Evolutionary conservation across 176 grass and related monocot genomes (phyloP).

Genomic region (Carex kokanica): DNA sequence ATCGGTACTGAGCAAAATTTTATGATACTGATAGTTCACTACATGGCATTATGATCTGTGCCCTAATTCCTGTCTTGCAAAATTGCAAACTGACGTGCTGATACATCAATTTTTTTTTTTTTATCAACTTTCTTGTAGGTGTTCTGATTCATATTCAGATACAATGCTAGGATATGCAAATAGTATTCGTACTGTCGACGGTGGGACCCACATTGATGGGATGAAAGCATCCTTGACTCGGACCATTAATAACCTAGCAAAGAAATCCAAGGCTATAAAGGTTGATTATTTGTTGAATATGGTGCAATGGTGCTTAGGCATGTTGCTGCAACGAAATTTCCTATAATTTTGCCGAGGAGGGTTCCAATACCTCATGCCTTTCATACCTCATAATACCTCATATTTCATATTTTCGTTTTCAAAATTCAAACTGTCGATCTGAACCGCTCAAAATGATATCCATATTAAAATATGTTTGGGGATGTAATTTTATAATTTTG

Average conservation of each 20-base stretch:
- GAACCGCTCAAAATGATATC: too few species aligned
- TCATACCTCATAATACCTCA: too few species aligned
- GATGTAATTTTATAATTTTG: too few species aligned
- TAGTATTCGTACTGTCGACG: slow-evolving; percentile 96
- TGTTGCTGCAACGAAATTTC: not conserved
- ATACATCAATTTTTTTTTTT: not conserved
- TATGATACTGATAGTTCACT: slow-evolving; percentile 3
- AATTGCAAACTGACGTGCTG: slow-evolving; percentile 25
- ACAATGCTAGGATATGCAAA: slow-evolving; percentile 94
- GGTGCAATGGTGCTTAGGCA: not conserved
- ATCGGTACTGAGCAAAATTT: not conserved
- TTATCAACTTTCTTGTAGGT: slow-evolving; percentile 55
- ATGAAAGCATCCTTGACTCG: slow-evolving; percentile 83
- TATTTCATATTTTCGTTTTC: too few species aligned
- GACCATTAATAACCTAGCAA: slow-evolving; percentile 82
- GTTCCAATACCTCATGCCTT: too few species aligned
- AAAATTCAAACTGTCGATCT: too few species aligned
- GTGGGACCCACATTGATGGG: slow-evolving; percentile 97
- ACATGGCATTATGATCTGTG: not conserved
- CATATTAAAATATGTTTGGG: too few species aligned
- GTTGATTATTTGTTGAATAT: slow-evolving; percentile 31
- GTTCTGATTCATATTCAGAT: slow-evolving; percentile 90
- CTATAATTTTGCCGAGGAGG: not conserved
- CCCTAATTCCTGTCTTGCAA: not conserved
- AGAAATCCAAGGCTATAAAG: slow-evolving; percentile 86